Evolutionary conservation across 1,139 yeast species (phyloP).

Genomic region (Entelexis paramagnoliae): DNA sequence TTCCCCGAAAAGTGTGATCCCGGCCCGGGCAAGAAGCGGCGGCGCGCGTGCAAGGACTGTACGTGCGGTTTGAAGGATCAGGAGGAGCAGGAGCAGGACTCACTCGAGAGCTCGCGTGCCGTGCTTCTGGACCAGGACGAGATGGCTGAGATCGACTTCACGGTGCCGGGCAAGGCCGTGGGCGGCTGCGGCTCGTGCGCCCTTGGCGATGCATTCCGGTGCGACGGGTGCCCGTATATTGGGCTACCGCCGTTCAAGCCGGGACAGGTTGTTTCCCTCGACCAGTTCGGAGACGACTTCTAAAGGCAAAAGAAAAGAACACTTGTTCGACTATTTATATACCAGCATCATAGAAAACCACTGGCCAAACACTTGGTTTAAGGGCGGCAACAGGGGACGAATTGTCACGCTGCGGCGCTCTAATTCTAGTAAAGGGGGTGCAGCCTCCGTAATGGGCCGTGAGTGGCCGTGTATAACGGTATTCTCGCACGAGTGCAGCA

Average conservation of each 20-base stretch:
- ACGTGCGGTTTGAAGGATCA: slow-evolving; percentile 89
- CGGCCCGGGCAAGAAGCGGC: slow-evolving; percentile 43
- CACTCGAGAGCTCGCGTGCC: slow-evolving; percentile 17
- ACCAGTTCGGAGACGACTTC: slow-evolving; percentile 29
- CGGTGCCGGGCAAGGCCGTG: slow-evolving; percentile 73
- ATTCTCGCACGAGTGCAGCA: too few relatives aligned
- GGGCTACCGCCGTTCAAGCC: slow-evolving; percentile 98
- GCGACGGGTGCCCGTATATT: slow-evolving; percentile 94
- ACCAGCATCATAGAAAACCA: background rate
- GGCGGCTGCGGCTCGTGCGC: slow-evolving; percentile 98
- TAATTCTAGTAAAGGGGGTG: too few relatives aligned
- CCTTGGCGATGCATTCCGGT: slow-evolving; percentile 93
- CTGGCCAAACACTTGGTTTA: too few relatives aligned
- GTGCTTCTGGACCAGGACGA: slow-evolving; percentile 57
- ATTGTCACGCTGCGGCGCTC: too few relatives aligned
- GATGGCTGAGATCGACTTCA: slow-evolving; percentile 77
- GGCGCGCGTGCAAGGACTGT: slow-evolving; percentile 83
- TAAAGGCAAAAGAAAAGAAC: slow-evolving; percentile 10
- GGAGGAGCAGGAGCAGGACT: slow-evolving; percentile 35
- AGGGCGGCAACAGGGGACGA: too few relatives aligned
- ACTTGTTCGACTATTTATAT: slow-evolving; percentile 1
- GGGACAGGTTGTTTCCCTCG: slow-evolving; percentile 50
- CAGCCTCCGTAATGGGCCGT: too few relatives aligned
- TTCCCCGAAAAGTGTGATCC: slow-evolving; percentile 37
- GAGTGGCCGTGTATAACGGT: too few relatives aligned